These are phyloP conservation scores for Capillidium rhysosporum DNA, from an alignment of 371 early-diverging fungal genomes.

Conservation along the genomic window DNA sequence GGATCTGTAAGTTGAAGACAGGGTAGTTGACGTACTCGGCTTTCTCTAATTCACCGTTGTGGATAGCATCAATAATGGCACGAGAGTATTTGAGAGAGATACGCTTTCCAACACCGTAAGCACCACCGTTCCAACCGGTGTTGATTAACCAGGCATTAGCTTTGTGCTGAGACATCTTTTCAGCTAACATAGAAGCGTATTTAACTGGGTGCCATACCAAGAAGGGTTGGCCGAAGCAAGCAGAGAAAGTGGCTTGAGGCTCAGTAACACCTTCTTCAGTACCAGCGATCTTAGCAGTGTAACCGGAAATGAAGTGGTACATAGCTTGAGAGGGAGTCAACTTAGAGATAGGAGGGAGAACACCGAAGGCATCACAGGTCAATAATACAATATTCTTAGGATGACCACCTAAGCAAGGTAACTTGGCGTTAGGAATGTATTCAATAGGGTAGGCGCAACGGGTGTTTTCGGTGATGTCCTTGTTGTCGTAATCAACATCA, in stretches of 20 bases:
- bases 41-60: constrained; percentile 67
- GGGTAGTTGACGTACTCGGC: constrained; percentile 62
- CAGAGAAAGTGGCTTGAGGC: constrained; percentile 86
- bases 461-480: constrained; percentile 84
- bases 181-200: constrained; percentile 92
- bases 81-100: constrained; percentile 91
- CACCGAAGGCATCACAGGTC: constrained; percentile 96
- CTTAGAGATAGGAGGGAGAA: constrained; percentile 87
- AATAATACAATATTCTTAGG: constrained; percentile 91
- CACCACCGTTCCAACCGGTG: constrained; percentile 96
- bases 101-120: constrained; percentile 74
- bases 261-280: constrained; percentile 92
- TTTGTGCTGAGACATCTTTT: constrained; percentile 76
- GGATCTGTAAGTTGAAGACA: constrained; percentile 71
- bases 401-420: constrained; percentile 84
- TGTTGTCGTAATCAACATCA: constrained; percentile 69
- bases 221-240: constrained; percentile 94
- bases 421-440: constrained; percentile 87
- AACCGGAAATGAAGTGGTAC: constrained; percentile 94
- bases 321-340: constrained; percentile 80
- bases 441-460: constrained; percentile 96
- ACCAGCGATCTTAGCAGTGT: constrained; percentile 86
- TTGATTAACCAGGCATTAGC: constrained; percentile 93
- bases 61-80: constrained; percentile 91
- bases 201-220: constrained; percentile 89